Percentiles rank a stretch among this genome's conserved stretches.
Evolutionary conservation across 1,284 basidiomycete species (phyloP).

Genomic region (Schizophyllum amplum): DNA sequence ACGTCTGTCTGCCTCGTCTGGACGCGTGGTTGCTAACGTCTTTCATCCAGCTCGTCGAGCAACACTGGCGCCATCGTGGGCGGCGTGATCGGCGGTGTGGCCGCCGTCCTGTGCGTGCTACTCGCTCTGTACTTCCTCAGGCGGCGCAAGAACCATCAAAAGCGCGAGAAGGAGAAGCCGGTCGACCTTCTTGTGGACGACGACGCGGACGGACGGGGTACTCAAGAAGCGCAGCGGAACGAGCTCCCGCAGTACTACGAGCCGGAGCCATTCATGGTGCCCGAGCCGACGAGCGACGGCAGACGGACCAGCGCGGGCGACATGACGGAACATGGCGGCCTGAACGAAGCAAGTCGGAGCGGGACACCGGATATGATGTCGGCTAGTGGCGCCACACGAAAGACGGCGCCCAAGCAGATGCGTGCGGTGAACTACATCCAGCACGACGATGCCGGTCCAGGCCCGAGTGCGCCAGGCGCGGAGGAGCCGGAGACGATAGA

Average conservation of each 20-base stretch:
- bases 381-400: slow-evolving; percentile 27
- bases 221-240: slow-evolving; percentile 17
- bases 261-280: slow-evolving; percentile 66
- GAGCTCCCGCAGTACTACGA: slow-evolving; percentile 58
- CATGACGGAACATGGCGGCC: slow-evolving; percentile 4
- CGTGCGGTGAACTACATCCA: slow-evolving; percentile 72
- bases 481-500: slow-evolving; percentile 63
- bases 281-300: slow-evolving; percentile 40
- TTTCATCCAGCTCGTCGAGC: slow-evolving; percentile 1
- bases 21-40: neutral
- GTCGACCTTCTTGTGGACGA: slow-evolving; percentile 59
- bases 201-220: slow-evolving; percentile 37
- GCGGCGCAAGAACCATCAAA: slow-evolving; percentile 31
- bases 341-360: too few relatives aligned
- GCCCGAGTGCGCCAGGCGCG: slow-evolving; percentile 26
- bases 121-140: slow-evolving; percentile 44
- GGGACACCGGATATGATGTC: slow-evolving; percentile 15
- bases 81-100: slow-evolving; percentile 58
- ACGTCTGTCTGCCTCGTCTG: slow-evolving; percentile 3
- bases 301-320: slow-evolving; percentile 11
- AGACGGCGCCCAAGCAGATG: slow-evolving; percentile 38
- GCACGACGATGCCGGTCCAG: slow-evolving; percentile 70
- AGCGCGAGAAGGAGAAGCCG: slow-evolving; percentile 41
- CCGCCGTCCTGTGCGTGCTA: slow-evolving; percentile 33
- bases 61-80: slow-evolving; percentile 63